Evolutionary conservation across 257 asterid species (phyloP).

Genomic region (Echites panduratus): DNA sequence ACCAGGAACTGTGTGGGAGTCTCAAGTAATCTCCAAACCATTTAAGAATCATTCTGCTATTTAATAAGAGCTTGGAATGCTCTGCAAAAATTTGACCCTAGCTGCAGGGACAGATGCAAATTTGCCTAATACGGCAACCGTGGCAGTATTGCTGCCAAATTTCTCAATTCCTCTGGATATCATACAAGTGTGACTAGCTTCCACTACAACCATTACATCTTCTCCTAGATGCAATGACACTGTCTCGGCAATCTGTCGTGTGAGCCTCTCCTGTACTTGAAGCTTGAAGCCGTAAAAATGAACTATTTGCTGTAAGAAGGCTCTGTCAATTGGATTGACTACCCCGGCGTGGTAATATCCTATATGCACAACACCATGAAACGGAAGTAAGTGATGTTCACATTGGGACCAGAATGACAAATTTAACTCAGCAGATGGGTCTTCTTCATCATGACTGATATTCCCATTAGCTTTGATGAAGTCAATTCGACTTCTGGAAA

Average conservation of each 20-base stretch:
- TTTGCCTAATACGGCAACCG: constrained; percentile 78
- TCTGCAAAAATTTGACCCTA: constrained; percentile 70
- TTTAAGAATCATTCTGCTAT: constrained; percentile 21
- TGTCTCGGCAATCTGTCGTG: constrained; percentile 85
- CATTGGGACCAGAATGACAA: constrained; percentile 81
- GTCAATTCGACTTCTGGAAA: constrained; percentile 31
- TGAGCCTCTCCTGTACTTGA: constrained; percentile 95
- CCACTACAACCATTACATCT: constrained; percentile 78
- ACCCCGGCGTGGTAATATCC: constrained; percentile 52
- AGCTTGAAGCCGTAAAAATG: constrained; percentile 88
- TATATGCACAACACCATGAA: constrained; percentile 81
- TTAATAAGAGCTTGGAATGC: constrained; percentile 44
- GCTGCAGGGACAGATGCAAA: constrained; percentile 60
- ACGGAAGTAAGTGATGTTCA: constrained; percentile 93
- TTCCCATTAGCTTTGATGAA: constrained; percentile 25
- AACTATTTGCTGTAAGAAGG: constrained; percentile 64
- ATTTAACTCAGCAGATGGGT: constrained; percentile 51
- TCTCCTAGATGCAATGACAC: constrained; percentile 65
- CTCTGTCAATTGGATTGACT: constrained; percentile 37
- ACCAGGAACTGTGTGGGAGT: background rate
- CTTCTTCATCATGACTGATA: constrained; percentile 24
- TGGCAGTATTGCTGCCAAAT: constrained; percentile 82
- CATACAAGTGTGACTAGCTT: constrained; percentile 96
- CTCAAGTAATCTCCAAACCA: background rate
- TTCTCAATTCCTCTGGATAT: constrained; percentile 88